Percentiles rank a stretch among this genome's conserved stretches.
Evolutionary conservation across 345 rosid species (phyloP).

Genomic region (Adansonia digitata): DNA sequence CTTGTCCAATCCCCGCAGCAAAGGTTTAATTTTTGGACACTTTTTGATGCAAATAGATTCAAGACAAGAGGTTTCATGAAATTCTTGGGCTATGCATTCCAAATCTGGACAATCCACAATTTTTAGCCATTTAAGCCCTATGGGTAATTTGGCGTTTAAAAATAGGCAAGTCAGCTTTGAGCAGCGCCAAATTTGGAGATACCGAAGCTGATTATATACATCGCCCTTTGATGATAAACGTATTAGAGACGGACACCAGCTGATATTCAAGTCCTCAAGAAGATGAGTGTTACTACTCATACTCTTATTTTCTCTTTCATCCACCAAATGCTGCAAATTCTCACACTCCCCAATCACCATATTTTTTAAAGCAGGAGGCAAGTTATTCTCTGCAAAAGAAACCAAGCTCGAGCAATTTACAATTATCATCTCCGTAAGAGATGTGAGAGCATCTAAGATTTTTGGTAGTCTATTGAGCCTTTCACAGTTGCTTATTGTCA

Average conservation of each 20-base stretch:
- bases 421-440: neutral
- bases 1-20: neutral
- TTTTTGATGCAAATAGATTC: neutral
- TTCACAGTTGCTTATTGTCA: neutral
- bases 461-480: neutral
- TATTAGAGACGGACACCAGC: neutral
- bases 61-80: neutral
- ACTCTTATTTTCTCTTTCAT: neutral
- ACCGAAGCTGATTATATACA: neutral
- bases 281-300: neutral
- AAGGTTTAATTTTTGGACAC: neutral
- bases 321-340: neutral
- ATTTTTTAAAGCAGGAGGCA: neutral
- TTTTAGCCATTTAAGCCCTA: neutral
- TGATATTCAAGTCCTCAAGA: neutral
- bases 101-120: neutral
- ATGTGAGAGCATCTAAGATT: neutral
- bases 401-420: neutral
- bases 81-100: neutral
- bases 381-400: neutral
- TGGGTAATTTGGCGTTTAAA: neutral
- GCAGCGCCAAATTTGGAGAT: rapidly evolving
- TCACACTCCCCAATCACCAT: neutral
- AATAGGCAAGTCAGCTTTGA: neutral
- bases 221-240: neutral